These are phyloP conservation scores for Populus hybrid DNA, from an alignment of 441 rosid genomes.

Conservation along the genomic window DNA sequence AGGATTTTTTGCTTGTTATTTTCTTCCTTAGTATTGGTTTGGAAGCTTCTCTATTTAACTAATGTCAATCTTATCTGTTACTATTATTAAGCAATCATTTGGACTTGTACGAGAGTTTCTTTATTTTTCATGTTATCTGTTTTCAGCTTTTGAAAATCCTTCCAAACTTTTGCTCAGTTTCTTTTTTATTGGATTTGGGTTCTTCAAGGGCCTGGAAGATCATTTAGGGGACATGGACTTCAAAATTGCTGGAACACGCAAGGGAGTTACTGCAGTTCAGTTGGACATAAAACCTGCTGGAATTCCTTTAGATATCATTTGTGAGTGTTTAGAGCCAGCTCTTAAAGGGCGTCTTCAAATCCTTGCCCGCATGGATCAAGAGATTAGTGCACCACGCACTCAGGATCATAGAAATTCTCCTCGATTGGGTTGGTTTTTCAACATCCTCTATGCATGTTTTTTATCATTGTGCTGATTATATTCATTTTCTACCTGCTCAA, in stretches of 20 bases:
- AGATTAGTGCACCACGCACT: conserved; percentile 66
- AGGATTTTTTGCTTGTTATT: not conserved
- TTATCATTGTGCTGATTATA: conserved; percentile 5
- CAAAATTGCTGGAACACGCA: conserved; percentile 92
- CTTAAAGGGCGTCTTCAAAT: conserved; percentile 87
- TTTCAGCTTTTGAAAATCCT: not conserved
- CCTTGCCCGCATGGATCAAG: conserved; percentile 82
- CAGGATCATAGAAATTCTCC: conserved; percentile 57
- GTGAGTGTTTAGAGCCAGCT: conserved; percentile 84
- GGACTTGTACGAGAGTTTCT: not conserved
- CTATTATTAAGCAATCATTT: not conserved
- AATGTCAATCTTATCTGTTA: not conserved
- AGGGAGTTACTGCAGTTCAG: conserved; percentile 88
- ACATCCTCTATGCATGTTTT: conserved; percentile 14
- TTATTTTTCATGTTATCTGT: not conserved
- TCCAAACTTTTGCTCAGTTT: conserved; percentile 9
- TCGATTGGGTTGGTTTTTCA: conserved; percentile 59
- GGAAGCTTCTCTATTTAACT: not conserved
- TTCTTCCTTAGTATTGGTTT: not conserved
- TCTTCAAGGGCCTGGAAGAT: conserved; percentile 88
- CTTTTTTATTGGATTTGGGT: conserved; percentile 18
- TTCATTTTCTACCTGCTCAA: conserved; percentile 12
- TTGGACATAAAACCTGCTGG: conserved; percentile 99
- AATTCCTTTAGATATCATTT: conserved; percentile 87
- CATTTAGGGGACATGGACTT: conserved; percentile 99